Percentiles rank a stretch among this genome's conserved stretches.
Conservation (phyloP, 108 stramenopile genomes). For the Conticribra guillardii region DNA sequence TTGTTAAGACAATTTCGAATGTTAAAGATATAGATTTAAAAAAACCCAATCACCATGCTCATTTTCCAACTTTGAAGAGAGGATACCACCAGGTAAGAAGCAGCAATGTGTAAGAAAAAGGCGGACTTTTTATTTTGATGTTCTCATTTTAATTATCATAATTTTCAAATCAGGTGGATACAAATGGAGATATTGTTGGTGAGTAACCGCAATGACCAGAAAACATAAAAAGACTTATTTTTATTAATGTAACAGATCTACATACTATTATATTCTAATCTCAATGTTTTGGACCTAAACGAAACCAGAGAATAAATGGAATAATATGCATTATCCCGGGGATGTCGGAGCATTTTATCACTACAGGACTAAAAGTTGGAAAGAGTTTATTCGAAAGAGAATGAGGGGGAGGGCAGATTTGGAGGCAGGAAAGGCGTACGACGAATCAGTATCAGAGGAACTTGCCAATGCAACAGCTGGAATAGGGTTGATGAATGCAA, state of each 20-base stretch:
- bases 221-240: too few species aligned
- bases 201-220: too few species aligned
- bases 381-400: conserved; percentile 21
- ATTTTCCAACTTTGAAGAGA: conserved; percentile 5
- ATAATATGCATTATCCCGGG: conserved; percentile 12
- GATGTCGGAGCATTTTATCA: conserved; percentile 45
- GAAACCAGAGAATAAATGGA: too few species aligned
- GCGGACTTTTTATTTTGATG: too few species aligned
- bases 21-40: conserved; percentile 7
- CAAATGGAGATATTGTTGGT: too few species aligned
- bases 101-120: too few species aligned
- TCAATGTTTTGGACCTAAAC: too few species aligned
- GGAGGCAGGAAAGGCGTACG: conserved; percentile 13
- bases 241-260: too few species aligned
- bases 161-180: too few species aligned
- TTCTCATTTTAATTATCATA: too few species aligned
- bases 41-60: conserved; percentile 9
- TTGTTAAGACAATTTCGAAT: conserved; percentile 43
- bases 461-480: conserved; percentile 13
- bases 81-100: conserved; percentile 7
- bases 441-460: background rate
- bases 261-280: too few species aligned
- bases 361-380: conserved; percentile 24
- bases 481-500: conserved; percentile 9
- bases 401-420: conserved; percentile 15